These are phyloP conservation scores for Linanthus parryae DNA, from an alignment of 148 eudicot genomes.

Conservation along the genomic window DNA sequence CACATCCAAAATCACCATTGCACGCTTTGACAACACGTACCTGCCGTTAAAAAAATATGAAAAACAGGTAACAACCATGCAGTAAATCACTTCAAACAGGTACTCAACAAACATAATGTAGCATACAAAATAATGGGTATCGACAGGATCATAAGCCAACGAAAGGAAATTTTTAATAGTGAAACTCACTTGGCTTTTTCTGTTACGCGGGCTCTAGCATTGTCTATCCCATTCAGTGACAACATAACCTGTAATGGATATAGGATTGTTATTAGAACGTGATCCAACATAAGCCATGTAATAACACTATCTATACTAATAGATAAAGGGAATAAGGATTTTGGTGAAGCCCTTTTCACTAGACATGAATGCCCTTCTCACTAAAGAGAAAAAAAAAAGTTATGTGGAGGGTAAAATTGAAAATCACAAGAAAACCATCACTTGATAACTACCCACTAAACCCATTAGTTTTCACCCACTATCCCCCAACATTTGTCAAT, in stretches of 20 bases:
- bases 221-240: conserved; percentile 70
- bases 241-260: conserved; percentile 46
- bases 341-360: too few relatives aligned
- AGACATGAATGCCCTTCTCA: too few relatives aligned
- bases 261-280: not conserved
- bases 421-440: too few relatives aligned
- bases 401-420: too few relatives aligned
- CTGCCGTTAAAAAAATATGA: conserved; percentile 30
- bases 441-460: too few relatives aligned
- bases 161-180: not conserved
- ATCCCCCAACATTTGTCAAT: too few relatives aligned
- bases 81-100: conserved; percentile 1
- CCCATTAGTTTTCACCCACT: too few relatives aligned
- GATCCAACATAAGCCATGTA: too few relatives aligned
- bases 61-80: not conserved
- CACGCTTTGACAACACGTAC: conserved; percentile 45
- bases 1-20: conserved; percentile 52
- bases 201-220: conserved; percentile 48
- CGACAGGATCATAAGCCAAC: not conserved
- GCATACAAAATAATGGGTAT: not conserved
- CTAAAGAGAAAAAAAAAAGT: too few relatives aligned
- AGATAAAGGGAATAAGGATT: too few relatives aligned
- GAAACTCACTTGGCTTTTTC: conserved; percentile 78
- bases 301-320: too few relatives aligned
- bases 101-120: too few relatives aligned